Evolutionary conservation across 495 filamentous ascomycete species (phyloP).

Genomic region (Talaromyces wortmannii): DNA sequence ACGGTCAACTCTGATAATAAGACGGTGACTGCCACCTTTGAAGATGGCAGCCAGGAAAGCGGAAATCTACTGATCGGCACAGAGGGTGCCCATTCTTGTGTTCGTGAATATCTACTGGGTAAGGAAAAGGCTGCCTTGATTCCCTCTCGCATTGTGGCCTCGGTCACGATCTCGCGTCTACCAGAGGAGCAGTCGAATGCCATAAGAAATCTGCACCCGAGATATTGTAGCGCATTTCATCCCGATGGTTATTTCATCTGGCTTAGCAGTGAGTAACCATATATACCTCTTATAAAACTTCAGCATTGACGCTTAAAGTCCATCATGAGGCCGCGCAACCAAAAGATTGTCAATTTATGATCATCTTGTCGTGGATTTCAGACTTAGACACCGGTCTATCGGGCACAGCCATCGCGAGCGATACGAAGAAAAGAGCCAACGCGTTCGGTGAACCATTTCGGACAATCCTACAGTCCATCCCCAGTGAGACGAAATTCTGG

Average conservation of each 20-base stretch:
- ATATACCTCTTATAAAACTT: background rate
- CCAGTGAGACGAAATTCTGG: background rate
- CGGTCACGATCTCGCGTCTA: background rate
- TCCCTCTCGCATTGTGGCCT: background rate
- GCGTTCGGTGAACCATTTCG: background rate
- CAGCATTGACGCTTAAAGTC: background rate
- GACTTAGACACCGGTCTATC: background rate
- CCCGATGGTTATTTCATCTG: background rate
- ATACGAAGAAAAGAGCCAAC: background rate
- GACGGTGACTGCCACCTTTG: slow-evolving; percentile 14
- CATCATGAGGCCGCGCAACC: background rate
- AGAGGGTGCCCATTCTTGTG: slow-evolving; percentile 33
- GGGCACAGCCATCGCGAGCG: background rate
- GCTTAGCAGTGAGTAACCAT: background rate
- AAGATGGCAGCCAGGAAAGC: slow-evolving; percentile 24
- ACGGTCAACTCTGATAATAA: background rate
- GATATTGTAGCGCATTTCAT: background rate
- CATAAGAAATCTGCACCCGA: background rate
- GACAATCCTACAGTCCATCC: background rate
- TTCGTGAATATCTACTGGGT: slow-evolving; percentile 27
- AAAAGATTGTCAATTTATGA: background rate
- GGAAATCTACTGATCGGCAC: slow-evolving; percentile 32
- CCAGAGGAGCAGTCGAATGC: background rate
- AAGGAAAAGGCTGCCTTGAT: background rate
- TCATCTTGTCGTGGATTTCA: slow-evolving; percentile 3